A percentile compares a stretch with the other conserved stretches of the same genome.
These are phyloP conservation scores for Colletotrichum tropicale DNA, from an alignment of 2,329 filamentous ascomycete species.

Conservation along the genomic window DNA sequence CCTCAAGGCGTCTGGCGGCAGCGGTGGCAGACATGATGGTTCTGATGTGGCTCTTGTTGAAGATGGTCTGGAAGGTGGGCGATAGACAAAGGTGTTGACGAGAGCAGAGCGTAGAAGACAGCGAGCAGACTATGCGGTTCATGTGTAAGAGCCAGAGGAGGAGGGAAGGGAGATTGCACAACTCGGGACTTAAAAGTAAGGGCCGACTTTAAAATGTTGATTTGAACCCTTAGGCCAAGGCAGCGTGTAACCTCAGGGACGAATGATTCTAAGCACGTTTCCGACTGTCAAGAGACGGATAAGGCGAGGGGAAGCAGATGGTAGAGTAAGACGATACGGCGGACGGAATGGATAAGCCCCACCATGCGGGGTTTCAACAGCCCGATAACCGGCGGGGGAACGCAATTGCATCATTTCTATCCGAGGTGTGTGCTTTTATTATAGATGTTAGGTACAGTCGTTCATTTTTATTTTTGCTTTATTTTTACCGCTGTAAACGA, in stretches of 20 bases:
- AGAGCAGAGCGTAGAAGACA: not conserved
- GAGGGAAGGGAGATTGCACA: not conserved
- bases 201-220: not conserved
- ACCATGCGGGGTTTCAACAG: slow-evolving; percentile 14
- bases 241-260: not conserved
- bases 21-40: slow-evolving; percentile 61
- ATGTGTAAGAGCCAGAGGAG: not conserved
- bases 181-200: not conserved
- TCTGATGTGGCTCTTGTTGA: slow-evolving; percentile 8
- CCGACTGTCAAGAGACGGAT: slow-evolving; percentile 11
- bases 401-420: slow-evolving; percentile 12
- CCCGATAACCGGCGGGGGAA: slow-evolving; percentile 16
- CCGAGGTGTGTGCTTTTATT: not conserved
- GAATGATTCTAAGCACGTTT: slow-evolving; percentile 7
- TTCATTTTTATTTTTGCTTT: not conserved
- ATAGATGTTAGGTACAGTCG: not conserved
- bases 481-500: not conserved
- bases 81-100: not conserved
- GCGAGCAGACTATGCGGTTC: not conserved
- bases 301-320: slow-evolving; percentile 10
- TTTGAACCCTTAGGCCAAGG: not conserved
- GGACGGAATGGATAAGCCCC: slow-evolving; percentile 12
- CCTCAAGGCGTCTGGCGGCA: slow-evolving; percentile 81
- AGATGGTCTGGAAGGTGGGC: not conserved
- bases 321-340: not conserved